phyloP scores from a whole-genome alignment of 257 asterid species.

The Solanum sejunctum region DNA sequence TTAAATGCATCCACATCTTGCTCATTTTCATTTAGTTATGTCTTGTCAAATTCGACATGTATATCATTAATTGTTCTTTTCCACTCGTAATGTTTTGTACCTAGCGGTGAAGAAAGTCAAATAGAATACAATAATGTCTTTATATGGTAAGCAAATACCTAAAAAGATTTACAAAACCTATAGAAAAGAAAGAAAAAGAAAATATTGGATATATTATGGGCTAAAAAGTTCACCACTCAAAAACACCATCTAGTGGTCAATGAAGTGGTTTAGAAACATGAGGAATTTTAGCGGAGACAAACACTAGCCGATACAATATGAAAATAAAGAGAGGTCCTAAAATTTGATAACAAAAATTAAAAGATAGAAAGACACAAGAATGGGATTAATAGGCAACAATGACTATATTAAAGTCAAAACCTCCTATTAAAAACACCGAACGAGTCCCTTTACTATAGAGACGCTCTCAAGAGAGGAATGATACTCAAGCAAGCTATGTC shows the following conservation, averaged over 20 bases:
- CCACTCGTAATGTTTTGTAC: neutral
- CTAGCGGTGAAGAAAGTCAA: neutral
- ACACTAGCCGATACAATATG: neutral
- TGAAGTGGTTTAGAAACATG: neutral
- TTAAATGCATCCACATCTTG: neutral
- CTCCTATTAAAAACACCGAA: too few species aligned
- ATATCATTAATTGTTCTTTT: neutral
- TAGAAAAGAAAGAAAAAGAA: neutral
- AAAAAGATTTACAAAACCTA: neutral
- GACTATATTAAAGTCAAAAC: too few species aligned
- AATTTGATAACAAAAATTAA: too few species aligned
- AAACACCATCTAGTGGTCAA: neutral
- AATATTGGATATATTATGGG: neutral
- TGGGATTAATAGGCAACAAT: too few species aligned
- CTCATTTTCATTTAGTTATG: neutral
- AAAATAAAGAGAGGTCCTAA: too few species aligned
- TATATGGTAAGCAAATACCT: neutral
- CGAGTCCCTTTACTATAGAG: too few species aligned
- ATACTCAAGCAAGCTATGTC: too few species aligned
- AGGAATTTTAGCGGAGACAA: neutral
- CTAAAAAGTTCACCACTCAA: too few species aligned
- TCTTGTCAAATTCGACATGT: neutral
- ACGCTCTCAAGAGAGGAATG: too few species aligned
- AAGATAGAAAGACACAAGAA: too few species aligned
- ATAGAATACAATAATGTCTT: neutral